Base-by-base conservation (phyloP, 2,329 filamentous ascomycete genomes). In the Periconia digitata region DNA sequence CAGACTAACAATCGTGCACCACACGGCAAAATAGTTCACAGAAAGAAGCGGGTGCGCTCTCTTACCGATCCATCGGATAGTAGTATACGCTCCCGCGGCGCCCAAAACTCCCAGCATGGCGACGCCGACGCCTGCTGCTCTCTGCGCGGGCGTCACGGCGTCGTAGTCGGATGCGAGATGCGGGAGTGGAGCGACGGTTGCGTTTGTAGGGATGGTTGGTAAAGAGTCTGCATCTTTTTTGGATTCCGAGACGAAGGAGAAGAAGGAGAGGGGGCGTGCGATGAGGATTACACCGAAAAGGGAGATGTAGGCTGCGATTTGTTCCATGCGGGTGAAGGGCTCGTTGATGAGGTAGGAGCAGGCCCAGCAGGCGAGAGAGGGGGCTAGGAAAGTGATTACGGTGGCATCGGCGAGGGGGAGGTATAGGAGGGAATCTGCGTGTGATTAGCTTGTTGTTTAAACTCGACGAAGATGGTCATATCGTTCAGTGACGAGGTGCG, bases 351-450 rank as follows among this genome's bases (percentile, higher is more conserved):
- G 72, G 46, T 91, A 76, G 29, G 87, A 90, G 67, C 90, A 95
- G 16, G 87, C 80, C 74, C 92, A 90, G 48, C 89, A 90, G 17
- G 89, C 83, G 6, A 95, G 78, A 13, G 86, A 86, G 0, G 92
- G 92, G 0, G 87, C 83, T 6, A 96, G 79, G 66, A 96, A 96
- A 8, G 90, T 94, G 44, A 96, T 86, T 27, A 96, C 91, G 0
- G 89, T 94, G 2, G 91, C 90, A 67, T 96, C 91, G 15, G 90
- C 87, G 2, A 96, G 79, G 0, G 90, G 89, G 3, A 96, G 81
- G 60, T 95, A 95, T 64, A 89, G 81, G 48, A 89, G 73, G 7
- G 83, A 86, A 60, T 85, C 77, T 79, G 47, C 8, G 6, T 15
- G 7, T 13, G 12, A 43, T 62, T 18, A 63, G 62, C 12, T 18